phyloP scores from a whole-genome alignment of 176 grass and related monocot genomes.

The Lolium multiflorum region DNA sequence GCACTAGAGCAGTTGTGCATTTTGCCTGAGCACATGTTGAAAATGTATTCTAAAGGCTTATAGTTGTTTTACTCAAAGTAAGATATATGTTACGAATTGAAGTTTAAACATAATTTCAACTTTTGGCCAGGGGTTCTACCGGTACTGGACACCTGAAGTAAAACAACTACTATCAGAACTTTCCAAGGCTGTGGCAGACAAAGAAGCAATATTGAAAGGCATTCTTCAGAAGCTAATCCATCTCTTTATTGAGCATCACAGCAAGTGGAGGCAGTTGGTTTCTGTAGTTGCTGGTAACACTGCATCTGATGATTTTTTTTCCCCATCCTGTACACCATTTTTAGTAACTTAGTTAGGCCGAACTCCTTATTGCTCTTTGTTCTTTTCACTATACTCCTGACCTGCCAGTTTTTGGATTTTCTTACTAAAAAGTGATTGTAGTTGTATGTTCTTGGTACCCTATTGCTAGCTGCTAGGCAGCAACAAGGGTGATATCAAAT shows the following conservation, averaged over 20 bases:
- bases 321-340: slow-evolving; percentile 31
- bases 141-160: slow-evolving; percentile 94
- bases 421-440: slow-evolving; percentile 26
- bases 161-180: slow-evolving; percentile 78
- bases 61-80: slow-evolving; percentile 22
- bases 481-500: background rate
- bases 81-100: slow-evolving; percentile 12
- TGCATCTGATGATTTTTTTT: slow-evolving; percentile 16
- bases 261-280: slow-evolving; percentile 86
- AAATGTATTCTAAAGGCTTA: background rate
- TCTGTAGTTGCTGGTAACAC: slow-evolving; percentile 80
- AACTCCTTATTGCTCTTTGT: slow-evolving; percentile 15
- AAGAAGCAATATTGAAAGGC: slow-evolving; percentile 86
- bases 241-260: slow-evolving; percentile 78
- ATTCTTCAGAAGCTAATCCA: slow-evolving; percentile 90
- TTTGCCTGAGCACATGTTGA: slow-evolving; percentile 21
- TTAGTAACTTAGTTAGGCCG: slow-evolving; percentile 22
- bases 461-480: slow-evolving; percentile 24
- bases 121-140: slow-evolving; percentile 63
- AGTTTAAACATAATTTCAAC: slow-evolving; percentile 33
- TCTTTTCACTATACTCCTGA: slow-evolving; percentile 33
- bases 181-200: slow-evolving; percentile 83
- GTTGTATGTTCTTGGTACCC: background rate
- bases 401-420: background rate
- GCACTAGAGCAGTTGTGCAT: background rate